Percentiles rank a stretch among this genome's conserved stretches.
These are phyloP conservation scores for Sisymbrium irio DNA, from an alignment of 345 rosid genomes.

Conservation along the genomic window DNA sequence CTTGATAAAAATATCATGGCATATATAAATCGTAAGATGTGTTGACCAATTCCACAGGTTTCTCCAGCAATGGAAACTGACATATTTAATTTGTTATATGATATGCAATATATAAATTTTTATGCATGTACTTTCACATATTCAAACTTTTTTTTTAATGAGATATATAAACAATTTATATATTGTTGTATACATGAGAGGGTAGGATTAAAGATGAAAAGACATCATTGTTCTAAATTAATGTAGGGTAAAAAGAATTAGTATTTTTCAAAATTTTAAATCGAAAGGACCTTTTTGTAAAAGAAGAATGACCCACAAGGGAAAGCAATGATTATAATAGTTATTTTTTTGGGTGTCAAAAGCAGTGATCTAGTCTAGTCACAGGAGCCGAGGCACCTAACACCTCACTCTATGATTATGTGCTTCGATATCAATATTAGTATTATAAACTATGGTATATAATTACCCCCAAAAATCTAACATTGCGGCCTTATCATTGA, in stretches of 20 bases:
- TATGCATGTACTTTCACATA: background rate
- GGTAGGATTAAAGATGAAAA: constrained; percentile 32
- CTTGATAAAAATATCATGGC: background rate
- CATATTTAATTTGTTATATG: background rate
- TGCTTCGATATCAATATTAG: background rate
- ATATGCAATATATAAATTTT: background rate
- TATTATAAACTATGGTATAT: constrained; percentile 2
- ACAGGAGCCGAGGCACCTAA: constrained; percentile 38
- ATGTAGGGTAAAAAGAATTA: constrained; percentile 14
- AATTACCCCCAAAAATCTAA: constrained; percentile 25
- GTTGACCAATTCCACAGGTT: constrained; percentile 20
- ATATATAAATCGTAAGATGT: background rate
- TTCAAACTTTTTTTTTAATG: background rate
- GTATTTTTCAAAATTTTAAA: constrained; percentile 13
- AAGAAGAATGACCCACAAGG: constrained; percentile 36
- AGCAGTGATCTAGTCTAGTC: constrained; percentile 31
- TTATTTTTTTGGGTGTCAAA: constrained; percentile 21
- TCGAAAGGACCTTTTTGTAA: constrained; percentile 27
- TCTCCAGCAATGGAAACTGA: background rate
- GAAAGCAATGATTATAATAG: constrained; percentile 26
- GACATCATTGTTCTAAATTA: constrained; percentile 30
- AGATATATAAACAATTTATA: background rate
- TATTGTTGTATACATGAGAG: background rate
- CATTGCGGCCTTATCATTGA: constrained; percentile 35
- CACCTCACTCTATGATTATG: constrained; percentile 28